Evolutionary conservation across 176 grass and related monocot species (phyloP), one percentile per base, ranked within the genome.

Genomic region (Microstegium vimineum): DNA sequence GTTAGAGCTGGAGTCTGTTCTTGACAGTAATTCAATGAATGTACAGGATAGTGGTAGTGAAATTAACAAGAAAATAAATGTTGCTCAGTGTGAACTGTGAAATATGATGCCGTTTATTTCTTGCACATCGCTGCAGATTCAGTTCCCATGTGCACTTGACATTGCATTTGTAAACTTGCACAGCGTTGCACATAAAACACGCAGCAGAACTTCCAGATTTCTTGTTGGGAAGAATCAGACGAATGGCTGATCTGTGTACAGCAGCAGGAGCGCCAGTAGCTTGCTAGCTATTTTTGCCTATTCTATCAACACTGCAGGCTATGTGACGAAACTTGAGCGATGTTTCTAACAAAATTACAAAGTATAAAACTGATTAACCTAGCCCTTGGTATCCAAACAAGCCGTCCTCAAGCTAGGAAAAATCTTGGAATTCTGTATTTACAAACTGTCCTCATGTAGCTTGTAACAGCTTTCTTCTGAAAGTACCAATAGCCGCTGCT

Each of bases 381-480:
- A n/a, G 46, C 47, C 47, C 47, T 51, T 9, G 49, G 18, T 22
- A 54, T 54, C 49, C 49, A 54, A 54, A 54, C 49, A 22, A 18
- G 2, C 49, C n/a, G n/a, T n/a, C 17, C 47, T 2, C 0, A 9
- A 68, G 35, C 49, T 38, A 18, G 20, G 31, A 57, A 90, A 86
- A 71, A 45, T 45, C 46, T 73, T 67, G 18, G 6, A 66, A 11
- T 43, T 66, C 4, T 6, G 32, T 71, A 72, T 90, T 86, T 70
- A 82, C 57, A n/a, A n/a, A 74, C 83, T 82, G 66, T 67, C 45
- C 37, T 74, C 34, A 33, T 79, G n/a, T 79, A 66, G 31, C 71
- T 81, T 66, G 43, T 77, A 56, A 70, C 72, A 71, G 28, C n/a
- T 67, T 82, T 77, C 83, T 78, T 22, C 35, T 73, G 5, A 5